Base-by-base conservation (phyloP, 2,329 filamentous ascomycete genomes). In the Fusarium sp. region DNA sequence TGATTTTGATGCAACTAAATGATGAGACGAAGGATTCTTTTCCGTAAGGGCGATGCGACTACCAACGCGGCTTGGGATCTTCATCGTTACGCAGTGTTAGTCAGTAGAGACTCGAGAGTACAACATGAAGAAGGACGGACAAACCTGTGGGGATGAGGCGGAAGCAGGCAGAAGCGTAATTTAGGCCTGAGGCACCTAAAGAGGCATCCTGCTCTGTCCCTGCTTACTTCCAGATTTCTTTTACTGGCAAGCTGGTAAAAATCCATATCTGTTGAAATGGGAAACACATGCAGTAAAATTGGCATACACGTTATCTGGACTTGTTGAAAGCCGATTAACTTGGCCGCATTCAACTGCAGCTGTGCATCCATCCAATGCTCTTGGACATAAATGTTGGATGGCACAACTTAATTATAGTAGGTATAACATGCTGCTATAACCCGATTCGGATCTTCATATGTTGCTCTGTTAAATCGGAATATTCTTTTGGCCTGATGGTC, bases 121-220 rank as follows among this genome's bases (percentile, higher is more conserved):
- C 12, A 28, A 4, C 4, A 14, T n/a, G 14, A 28, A 38, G 47
- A 38, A 14, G 12, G 10, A 20, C 23, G 21, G 32, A 32, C 21
- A 51, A 24, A 21, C 12, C 23, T 17, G 30, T 26, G 12, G 24
- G 10, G 28, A 36, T 14, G 24, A 14, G 24, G 32, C 7, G 40
- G 32, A 26, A 7, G 14, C 36, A 67, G 63, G 57, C 39, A 52
- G 42, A 36, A 64, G 47, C 17, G 9, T 1, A 10, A 0, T 2
- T 21, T 6, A 0, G 4, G 64, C 64, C 64, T 67, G 40, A 67
- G 64, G 64, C 58, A 68, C 8, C 21, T 3, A 26, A 0, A 11
- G 2, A 59, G 63, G 20, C 39, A 54, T 21, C 4, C 4, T 14
- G 3, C 14, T 11, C 20, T 15, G 10, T 3, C 15, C 6, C 6